Evolutionary conservation across 192 early-diverging fungal species (phyloP).

Genomic region (Umbelopsis isabellina): DNA sequence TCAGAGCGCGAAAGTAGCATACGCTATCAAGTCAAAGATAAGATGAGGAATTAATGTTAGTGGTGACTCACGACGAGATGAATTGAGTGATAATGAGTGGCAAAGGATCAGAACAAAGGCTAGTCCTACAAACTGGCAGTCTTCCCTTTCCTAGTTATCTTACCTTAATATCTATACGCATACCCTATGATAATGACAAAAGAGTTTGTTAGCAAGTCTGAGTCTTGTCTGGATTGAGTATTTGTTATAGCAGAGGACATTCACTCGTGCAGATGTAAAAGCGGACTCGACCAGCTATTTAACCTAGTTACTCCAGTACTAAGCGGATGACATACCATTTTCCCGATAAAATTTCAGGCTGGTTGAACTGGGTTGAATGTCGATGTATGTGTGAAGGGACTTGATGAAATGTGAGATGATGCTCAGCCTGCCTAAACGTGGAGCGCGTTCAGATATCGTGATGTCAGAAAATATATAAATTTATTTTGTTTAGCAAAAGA

Average conservation of each 20-base stretch:
- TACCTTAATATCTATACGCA: slow-evolving; percentile 24
- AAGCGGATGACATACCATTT: background rate
- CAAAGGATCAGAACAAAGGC: background rate
- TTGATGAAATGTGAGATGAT: background rate
- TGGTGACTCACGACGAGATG: background rate
- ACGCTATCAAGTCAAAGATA: slow-evolving; percentile 39
- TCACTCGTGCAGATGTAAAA: background rate
- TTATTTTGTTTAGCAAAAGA: no score
- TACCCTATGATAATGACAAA: background rate
- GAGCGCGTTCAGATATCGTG: slow-evolving; percentile 14
- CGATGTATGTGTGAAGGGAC: slow-evolving; percentile 1
- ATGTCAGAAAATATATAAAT: background rate
- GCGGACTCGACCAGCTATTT: background rate
- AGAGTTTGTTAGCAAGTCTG: background rate
- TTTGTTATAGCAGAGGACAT: background rate
- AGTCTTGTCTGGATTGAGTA: background rate
- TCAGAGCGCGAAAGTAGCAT: slow-evolving; percentile 80
- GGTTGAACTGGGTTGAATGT: background rate
- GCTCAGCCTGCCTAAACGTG: slow-evolving; percentile 17
- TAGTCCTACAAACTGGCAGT: background rate
- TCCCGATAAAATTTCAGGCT: slow-evolving; percentile 2
- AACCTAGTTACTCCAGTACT: no score
- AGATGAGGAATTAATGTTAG: background rate
- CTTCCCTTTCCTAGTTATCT: background rate
- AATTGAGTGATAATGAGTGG: background rate